These are phyloP conservation scores for Pleurotus platypus DNA, from an alignment of 768 basidiomycete species.

Conservation along the genomic window DNA sequence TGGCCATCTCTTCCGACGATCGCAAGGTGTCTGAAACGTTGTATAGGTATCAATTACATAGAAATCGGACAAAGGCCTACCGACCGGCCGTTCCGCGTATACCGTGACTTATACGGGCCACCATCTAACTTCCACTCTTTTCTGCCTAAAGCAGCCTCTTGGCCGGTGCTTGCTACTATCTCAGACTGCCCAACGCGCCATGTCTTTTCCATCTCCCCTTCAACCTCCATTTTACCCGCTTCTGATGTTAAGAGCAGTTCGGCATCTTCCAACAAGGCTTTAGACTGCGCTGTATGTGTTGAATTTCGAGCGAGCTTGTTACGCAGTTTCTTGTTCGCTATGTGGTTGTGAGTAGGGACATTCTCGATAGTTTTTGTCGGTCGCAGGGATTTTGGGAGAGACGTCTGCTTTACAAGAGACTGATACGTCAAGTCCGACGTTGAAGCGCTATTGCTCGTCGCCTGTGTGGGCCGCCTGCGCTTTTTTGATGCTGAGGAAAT, in stretches of 20 bases:
- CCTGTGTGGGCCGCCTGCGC: slow-evolving; percentile 28
- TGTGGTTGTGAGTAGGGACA: slow-evolving; percentile 50
- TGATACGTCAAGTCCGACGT: slow-evolving; percentile 48
- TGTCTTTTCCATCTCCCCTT: slow-evolving; percentile 80
- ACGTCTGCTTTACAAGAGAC: slow-evolving; percentile 56
- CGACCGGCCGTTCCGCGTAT: slow-evolving; percentile 89
- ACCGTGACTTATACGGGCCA: slow-evolving; percentile 81
- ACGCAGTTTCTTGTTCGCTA: slow-evolving; percentile 76
- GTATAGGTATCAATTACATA: neutral
- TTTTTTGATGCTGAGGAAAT: slow-evolving; percentile 45
- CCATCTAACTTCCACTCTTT: slow-evolving; percentile 81
- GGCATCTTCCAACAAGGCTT: slow-evolving; percentile 63
- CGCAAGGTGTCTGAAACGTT: slow-evolving; percentile 65
- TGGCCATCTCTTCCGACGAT: slow-evolving; percentile 83
- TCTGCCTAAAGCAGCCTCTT: slow-evolving; percentile 73
- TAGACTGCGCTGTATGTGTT: slow-evolving; percentile 56
- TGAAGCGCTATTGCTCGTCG: slow-evolving; percentile 10
- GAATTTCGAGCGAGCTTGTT: slow-evolving; percentile 62
- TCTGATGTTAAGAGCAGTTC: slow-evolving; percentile 70
- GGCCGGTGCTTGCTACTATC: slow-evolving; percentile 59
- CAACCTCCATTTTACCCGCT: slow-evolving; percentile 68
- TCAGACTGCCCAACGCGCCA: slow-evolving; percentile 87
- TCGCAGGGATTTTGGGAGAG: slow-evolving; percentile 68
- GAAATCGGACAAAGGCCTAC: slow-evolving; percentile 17
- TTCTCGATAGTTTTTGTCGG: slow-evolving; percentile 42